Base-by-base conservation (phyloP, 2,329 filamentous ascomycete species). In the Stenocarpella maydis region DNA sequence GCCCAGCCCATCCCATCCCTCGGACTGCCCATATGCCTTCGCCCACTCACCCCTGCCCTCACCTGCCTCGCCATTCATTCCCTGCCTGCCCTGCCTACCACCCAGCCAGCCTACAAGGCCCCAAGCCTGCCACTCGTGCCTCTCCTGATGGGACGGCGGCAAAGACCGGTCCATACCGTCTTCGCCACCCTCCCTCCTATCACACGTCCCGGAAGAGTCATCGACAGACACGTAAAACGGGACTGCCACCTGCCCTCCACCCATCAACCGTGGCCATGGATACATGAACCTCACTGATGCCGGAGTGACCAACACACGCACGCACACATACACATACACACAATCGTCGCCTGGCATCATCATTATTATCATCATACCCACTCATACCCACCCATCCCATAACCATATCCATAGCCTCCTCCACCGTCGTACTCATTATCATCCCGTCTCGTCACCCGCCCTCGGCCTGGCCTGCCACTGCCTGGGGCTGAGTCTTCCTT, bases 191-290 rank as follows among this genome's bases (percentile, higher is more conserved):
- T 68, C 66, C 66, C 55, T 53, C 65, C 50, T 50, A 71, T 65
- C 58, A 70, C 65, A 69, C 52, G 68, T 47, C 47, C 53, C 31
- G n/a, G 71, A 75, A 74, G 74, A 75, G 74, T 75, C 74, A 75
- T 75, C 74, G 58, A 73, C 58, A 67, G 63, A 69, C 55, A 71
- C 69, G 58, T 67, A 68, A 65, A 70, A 69, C 49, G 45, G 49
- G 24, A 53, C 50, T 37, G 50, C 70, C 47, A 65, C 69, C 43
- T 53, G 60, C 55, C 68, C 67, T 28, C 45, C 45, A 47, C 70
- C 41, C 58, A 19, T 37, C 58, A n/a, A 26, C 47, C 69, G 54
- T 71, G 69, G 67, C 47, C 60, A 67, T 69, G 69, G 60, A 65
- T 69, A 67, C 70, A 66, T 67, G 47, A 69, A 67, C 53, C 63